These are phyloP conservation scores for Rhynchosporium secalis DNA, from an alignment of 2,329 filamentous ascomycete genomes.

Conservation along the genomic window DNA sequence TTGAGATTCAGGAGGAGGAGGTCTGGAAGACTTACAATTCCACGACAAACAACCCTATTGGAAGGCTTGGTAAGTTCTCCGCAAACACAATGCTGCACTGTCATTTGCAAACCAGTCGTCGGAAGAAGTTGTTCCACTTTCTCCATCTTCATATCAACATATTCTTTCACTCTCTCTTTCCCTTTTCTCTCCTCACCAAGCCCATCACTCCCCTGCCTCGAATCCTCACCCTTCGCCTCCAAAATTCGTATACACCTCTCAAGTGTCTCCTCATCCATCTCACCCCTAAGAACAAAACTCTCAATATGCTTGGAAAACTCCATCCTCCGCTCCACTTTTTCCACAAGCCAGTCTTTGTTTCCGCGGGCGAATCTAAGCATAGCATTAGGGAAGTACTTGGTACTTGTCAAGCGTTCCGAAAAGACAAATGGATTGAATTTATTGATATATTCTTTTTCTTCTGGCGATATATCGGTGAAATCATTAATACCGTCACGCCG, in stretches of 20 bases:
- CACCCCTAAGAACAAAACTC: conserved; percentile 26
- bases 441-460: conserved; percentile 38
- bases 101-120: conserved; percentile 20
- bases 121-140: background rate
- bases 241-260: conserved; percentile 23
- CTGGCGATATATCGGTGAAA: conserved; percentile 33
- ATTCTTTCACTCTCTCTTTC: background rate
- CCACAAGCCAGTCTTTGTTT: conserved; percentile 34
- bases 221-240: conserved; percentile 11
- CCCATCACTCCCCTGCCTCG: background rate
- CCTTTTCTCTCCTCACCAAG: background rate
- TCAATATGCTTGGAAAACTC: conserved; percentile 33
- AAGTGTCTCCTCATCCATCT: conserved; percentile 23
- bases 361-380: conserved; percentile 31
- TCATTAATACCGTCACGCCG: conserved; percentile 37
- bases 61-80: conserved; percentile 22
- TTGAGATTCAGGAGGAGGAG: background rate
- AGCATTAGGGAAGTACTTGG: conserved; percentile 26
- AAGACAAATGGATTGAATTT: conserved; percentile 38
- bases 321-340: conserved; percentile 24
- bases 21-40: conserved; percentile 22
- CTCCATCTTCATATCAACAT: conserved; percentile 8
- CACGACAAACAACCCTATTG: conserved; percentile 28
- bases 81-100: conserved; percentile 26
- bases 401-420: conserved; percentile 27